Evolutionary conservation across 176 grass and related monocot species (phyloP).

Genomic region (Aegilops longissima): DNA sequence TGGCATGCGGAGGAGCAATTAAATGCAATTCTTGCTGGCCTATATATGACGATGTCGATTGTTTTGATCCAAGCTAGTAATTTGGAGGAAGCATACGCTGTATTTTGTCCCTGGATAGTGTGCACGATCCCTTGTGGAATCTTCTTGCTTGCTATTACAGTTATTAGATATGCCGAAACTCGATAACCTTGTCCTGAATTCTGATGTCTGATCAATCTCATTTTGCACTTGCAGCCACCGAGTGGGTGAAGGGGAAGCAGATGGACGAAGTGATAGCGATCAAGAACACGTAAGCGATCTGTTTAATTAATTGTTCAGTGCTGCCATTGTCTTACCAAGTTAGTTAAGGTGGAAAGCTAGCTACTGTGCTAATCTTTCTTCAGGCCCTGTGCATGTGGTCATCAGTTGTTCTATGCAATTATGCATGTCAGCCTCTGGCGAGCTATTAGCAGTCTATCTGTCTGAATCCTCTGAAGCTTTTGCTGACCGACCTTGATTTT

Average conservation of each 20-base stretch:
- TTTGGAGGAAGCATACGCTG: neutral
- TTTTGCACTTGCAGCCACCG: constrained; percentile 50
- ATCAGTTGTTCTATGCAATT: neutral
- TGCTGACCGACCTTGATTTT: neutral
- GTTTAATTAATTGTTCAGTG: neutral
- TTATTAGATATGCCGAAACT: neutral
- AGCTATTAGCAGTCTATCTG: neutral
- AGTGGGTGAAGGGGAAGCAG: constrained; percentile 89
- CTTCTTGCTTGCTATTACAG: neutral
- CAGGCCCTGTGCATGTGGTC: neutral
- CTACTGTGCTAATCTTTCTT: neutral
- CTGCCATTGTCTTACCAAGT: neutral
- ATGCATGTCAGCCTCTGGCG: neutral
- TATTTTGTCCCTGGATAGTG: neutral
- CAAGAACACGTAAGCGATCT: constrained; percentile 67
- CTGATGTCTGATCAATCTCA: neutral
- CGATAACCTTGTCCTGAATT: neutral
- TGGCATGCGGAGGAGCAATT: neutral
- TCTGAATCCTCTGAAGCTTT: neutral
- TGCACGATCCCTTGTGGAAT: neutral
- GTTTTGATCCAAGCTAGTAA: neutral
- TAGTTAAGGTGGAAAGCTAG: neutral
- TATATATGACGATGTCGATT: neutral
- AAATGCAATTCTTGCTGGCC: neutral
- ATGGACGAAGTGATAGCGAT: constrained; percentile 75